Evolutionary conservation across 768 basidiomycete genomes (phyloP).

Genomic region (Suillus tomentosus): DNA sequence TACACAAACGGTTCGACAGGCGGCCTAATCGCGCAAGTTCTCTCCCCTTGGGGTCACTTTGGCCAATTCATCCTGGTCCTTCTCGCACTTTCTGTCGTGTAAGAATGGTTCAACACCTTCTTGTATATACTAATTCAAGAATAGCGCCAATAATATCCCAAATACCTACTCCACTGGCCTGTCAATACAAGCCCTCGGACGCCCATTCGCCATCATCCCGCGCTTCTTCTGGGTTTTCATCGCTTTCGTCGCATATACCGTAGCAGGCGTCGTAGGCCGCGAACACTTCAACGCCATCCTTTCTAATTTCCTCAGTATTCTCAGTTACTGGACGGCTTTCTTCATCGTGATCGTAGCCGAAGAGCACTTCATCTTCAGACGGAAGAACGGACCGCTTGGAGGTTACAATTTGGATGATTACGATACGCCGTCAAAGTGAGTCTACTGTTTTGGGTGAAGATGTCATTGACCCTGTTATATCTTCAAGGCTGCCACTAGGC

Average conservation of each 20-base stretch:
- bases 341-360: slow-evolving; percentile 47
- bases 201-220: slow-evolving; percentile 44
- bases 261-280: slow-evolving; percentile 44
- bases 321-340: slow-evolving; percentile 50
- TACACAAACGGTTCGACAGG: slow-evolving; percentile 44
- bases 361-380: slow-evolving; percentile 50
- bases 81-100: slow-evolving; percentile 44
- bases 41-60: slow-evolving; percentile 46
- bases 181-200: slow-evolving; percentile 46
- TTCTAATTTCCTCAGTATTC: slow-evolving; percentile 43
- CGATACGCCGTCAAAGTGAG: slow-evolving; percentile 42
- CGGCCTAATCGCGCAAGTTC: slow-evolving; percentile 44
- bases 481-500: slow-evolving; percentile 47
- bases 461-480: not conserved
- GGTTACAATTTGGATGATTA: slow-evolving; percentile 56
- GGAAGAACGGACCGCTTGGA: slow-evolving; percentile 40
- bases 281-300: slow-evolving; percentile 48
- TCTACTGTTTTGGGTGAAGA: not conserved
- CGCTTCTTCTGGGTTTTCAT: slow-evolving; percentile 49
- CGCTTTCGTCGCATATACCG: slow-evolving; percentile 40
- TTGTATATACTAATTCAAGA: slow-evolving; percentile 1
- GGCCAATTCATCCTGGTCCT: slow-evolving; percentile 45
- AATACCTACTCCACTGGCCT: slow-evolving; percentile 50
- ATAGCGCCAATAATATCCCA: slow-evolving; percentile 42
- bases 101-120: not conserved